Percentiles rank a stretch among this genome's conserved stretches.
These are phyloP conservation scores for Suhomyces coccinellae DNA, from an alignment of 1,139 yeast species.

Conservation along the genomic window DNA sequence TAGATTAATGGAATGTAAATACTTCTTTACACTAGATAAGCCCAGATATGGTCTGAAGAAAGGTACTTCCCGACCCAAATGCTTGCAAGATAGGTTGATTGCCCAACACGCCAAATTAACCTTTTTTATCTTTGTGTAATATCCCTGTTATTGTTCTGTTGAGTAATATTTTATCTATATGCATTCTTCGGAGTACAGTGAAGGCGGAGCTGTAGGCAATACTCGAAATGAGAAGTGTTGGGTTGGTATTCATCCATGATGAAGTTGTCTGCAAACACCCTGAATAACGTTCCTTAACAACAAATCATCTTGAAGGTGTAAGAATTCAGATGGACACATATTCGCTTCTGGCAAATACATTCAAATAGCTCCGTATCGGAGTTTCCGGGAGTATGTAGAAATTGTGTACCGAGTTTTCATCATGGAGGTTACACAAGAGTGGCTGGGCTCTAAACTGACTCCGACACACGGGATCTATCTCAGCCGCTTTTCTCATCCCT, in stretches of 20 bases:
- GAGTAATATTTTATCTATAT: constrained; percentile 1
- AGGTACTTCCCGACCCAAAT: background rate
- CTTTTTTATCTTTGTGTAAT: constrained; percentile 2
- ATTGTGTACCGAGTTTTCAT: background rate
- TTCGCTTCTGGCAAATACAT: no score
- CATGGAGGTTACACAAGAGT: background rate
- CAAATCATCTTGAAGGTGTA: no score
- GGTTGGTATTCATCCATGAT: background rate
- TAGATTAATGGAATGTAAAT: no score
- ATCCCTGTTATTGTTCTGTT: constrained; percentile 4
- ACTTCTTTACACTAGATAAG: no score
- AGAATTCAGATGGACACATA: no score
- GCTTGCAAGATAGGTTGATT: background rate
- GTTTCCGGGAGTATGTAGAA: background rate
- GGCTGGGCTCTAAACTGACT: constrained; percentile 4
- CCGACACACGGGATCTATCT: constrained; percentile 1
- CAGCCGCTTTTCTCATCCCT: constrained; percentile 3
- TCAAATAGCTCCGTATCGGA: background rate
- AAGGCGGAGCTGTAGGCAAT: background rate
- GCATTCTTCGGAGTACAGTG: constrained; percentile 9
- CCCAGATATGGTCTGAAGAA: background rate
- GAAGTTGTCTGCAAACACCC: no score
- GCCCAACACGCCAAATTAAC: background rate
- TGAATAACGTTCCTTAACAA: no score
- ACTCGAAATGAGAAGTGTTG: background rate